phyloP scores from a whole-genome alignment of 208 protist genomes.

The Naegleria lovaniensis region DNA sequence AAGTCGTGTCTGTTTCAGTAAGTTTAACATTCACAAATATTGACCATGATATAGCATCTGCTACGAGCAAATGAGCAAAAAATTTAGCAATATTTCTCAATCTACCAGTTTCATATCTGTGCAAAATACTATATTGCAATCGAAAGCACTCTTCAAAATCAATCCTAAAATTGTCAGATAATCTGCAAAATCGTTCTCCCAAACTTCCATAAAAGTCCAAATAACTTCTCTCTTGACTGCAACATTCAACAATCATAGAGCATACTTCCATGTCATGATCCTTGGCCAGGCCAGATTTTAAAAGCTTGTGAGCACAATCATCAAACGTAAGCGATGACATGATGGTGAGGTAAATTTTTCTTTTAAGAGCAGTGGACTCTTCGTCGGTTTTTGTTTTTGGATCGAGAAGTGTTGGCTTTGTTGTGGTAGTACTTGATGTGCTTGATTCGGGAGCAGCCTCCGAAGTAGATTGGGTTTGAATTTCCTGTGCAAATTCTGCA shows the following conservation, averaged over 20 bases:
- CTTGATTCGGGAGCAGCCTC: constrained; percentile 21
- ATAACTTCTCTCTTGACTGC: constrained; percentile 89
- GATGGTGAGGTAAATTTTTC: constrained; percentile 95
- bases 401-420: not conserved
- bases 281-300: constrained; percentile 54
- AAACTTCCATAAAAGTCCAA: constrained; percentile 88
- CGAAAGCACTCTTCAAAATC: constrained; percentile 74
- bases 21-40: constrained; percentile 58
- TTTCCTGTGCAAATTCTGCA: constrained; percentile 53
- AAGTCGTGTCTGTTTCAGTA: constrained; percentile 71
- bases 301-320: constrained; percentile 96
- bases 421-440: constrained; percentile 7
- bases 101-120: constrained; percentile 88
- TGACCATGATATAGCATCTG: constrained; percentile 85
- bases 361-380: constrained; percentile 76
- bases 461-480: not conserved
- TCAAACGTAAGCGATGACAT: constrained; percentile 92
- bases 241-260: constrained; percentile 96
- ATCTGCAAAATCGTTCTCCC: constrained; percentile 88
- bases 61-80: constrained; percentile 89
- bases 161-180: constrained; percentile 71
- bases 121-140: constrained; percentile 79
- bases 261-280: constrained; percentile 58
- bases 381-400: constrained; percentile 69
- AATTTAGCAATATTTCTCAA: constrained; percentile 94